These are phyloP conservation scores for Echium plantagineum DNA, from an alignment of 257 asterid species.

Conservation along the genomic window DNA sequence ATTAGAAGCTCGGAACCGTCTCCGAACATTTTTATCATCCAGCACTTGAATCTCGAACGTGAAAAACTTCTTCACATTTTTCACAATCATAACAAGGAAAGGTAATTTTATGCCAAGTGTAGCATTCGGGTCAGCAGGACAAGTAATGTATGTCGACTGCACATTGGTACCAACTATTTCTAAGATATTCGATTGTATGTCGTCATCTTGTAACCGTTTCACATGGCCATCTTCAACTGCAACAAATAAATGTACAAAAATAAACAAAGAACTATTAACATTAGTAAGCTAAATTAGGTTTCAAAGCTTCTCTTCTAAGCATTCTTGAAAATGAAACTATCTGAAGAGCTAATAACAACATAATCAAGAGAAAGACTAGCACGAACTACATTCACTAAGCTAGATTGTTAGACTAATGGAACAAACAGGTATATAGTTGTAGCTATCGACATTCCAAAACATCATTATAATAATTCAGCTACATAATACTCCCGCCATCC, in stretches of 20 bases:
- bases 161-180: constrained; percentile 77
- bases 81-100: constrained; percentile 79
- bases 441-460: no score
- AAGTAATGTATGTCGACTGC: constrained; percentile 75
- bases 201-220: constrained; percentile 85
- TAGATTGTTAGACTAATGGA: no score
- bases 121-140: constrained; percentile 96
- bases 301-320: no score
- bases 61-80: constrained; percentile 82
- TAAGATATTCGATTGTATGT: constrained; percentile 83
- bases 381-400: no score
- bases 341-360: not conserved
- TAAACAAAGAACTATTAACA: not conserved
- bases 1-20: constrained; percentile 95
- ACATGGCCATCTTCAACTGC: constrained; percentile 80
- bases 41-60: constrained; percentile 94
- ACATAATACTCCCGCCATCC: no score
- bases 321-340: no score
- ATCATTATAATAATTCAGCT: no score
- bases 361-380: no score
- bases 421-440: no score
- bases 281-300: not conserved
- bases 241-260: not conserved
- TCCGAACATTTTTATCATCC: constrained; percentile 95
- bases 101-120: constrained; percentile 96